Evolutionary conservation across 2,329 filamentous ascomycete species (phyloP).

Genomic region (Penicillium sp.): DNA sequence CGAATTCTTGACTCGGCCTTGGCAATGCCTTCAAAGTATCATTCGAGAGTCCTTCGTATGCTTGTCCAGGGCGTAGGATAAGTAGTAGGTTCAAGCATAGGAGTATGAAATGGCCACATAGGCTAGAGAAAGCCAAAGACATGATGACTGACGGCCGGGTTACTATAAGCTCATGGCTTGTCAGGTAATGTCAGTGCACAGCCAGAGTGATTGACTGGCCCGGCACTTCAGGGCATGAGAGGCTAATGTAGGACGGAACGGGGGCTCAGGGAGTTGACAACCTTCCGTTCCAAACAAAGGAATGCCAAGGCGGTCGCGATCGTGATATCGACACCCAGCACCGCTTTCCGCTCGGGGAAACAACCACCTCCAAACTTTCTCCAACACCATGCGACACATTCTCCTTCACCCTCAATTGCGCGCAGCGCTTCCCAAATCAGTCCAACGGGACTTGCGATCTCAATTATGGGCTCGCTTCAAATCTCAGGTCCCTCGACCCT

Average conservation of each 20-base stretch:
- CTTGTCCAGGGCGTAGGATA: conserved; percentile 30
- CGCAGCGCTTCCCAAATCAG: conserved; percentile 23
- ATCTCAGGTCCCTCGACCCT: conserved; percentile 26
- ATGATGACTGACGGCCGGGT: conserved; percentile 18
- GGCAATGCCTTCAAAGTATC: conserved; percentile 70
- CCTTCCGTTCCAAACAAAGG: not conserved
- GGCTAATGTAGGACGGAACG: not conserved
- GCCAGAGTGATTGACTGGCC: conserved; percentile 7
- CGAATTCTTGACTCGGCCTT: conserved; percentile 70
- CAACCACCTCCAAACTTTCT: conserved; percentile 6
- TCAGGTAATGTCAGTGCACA: not conserved
- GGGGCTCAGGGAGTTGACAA: not conserved
- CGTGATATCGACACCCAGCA: conserved; percentile 6
- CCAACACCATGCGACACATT: conserved; percentile 27
- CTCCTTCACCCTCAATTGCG: conserved; percentile 34
- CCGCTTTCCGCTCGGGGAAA: conserved; percentile 6
- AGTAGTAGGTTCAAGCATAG: conserved; percentile 27
- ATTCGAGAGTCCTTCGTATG: conserved; percentile 69
- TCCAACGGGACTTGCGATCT: conserved; percentile 28
- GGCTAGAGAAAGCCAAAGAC: conserved; percentile 30
- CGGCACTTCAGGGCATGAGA: not conserved
- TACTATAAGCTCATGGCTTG: conserved; percentile 16
- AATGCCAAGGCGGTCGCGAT: conserved; percentile 7
- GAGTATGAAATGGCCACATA: conserved; percentile 25
- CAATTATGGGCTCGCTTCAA: conserved; percentile 30